Evolutionary conservation across 1,284 basidiomycete species (phyloP), one percentile per base, ranked within the genome.

Genomic region (Cutaneotrichosporon curvatum): DNA sequence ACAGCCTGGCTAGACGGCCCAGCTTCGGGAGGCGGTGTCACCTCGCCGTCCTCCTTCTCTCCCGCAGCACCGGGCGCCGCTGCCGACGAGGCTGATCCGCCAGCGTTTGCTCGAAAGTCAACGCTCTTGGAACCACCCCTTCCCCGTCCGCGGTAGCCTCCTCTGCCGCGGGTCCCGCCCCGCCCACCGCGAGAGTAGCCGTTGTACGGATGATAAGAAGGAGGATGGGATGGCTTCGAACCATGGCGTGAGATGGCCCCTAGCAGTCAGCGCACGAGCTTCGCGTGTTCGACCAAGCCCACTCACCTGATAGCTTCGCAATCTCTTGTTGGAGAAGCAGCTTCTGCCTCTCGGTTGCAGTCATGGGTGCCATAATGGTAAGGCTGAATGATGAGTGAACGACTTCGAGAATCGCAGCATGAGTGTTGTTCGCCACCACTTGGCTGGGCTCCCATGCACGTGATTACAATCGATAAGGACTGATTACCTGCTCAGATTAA

Each of bases 261-360:
- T 69, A 46, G 32, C 2, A 5, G 30, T 40, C 15, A 42, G 45
- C 34, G 39, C 19, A 11, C 14, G 14, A 34, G 7, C 16, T 9
- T 7, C 14, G 32, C 18, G n/a, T 7, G 19, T 9, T 15, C 31
- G 22, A 28, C n/a, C n/a, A 28, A 12, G 8, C 12, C 8, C 25
- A 28, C 62, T 18, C 35, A 68, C 70, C 68, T 31, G 67, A 68
- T 2, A 72, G 49, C 43, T 67, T 68, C 20, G 71, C 71, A 21
- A 72, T 72, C 46, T 72, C 69, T 25, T 65, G 63, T 47, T 70
- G 62, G 1, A 72, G 50, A 6, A 67, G 55, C 5, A 63, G 42
- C 44, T 68, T 70, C 36, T 68, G 66, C 43, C 51, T 57, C 37
- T 70, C 64, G n/a, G 60, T 47, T 14, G 56, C 53, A 9, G 53